These are phyloP conservation scores for Calonectria hongkongensis DNA, from an alignment of 2,329 filamentous ascomycete genomes.

Conservation along the genomic window DNA sequence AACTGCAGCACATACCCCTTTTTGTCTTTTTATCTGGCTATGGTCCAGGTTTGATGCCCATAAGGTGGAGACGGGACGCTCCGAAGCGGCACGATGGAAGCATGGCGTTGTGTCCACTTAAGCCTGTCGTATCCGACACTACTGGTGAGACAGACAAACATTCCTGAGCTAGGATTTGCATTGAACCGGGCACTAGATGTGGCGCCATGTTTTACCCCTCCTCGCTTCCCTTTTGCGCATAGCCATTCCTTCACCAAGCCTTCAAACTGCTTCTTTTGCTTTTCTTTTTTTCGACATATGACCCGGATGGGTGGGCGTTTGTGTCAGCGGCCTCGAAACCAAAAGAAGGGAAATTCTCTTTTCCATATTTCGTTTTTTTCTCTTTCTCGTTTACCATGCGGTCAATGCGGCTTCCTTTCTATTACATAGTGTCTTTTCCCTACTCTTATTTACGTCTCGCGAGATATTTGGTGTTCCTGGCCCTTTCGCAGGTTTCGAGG, in stretches of 20 bases:
- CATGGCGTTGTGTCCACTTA: conserved; percentile 20
- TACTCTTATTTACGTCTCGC: conserved; percentile 30
- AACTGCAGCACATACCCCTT: conserved; percentile 63
- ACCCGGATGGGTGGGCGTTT: conserved; percentile 47
- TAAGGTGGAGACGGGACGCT: conserved; percentile 41
- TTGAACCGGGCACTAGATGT: conserved; percentile 11
- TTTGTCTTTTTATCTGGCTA: conserved; percentile 53
- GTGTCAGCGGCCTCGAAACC: conserved; percentile 44
- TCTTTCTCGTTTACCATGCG: conserved; percentile 28
- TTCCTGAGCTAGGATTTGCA: conserved; percentile 4
- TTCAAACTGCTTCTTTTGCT: conserved; percentile 32
- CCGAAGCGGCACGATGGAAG: conserved; percentile 2
- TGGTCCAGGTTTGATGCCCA: conserved; percentile 46
- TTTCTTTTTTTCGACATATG: conserved; percentile 41
- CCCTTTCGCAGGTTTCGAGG: conserved; percentile 33
- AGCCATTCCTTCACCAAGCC: conserved; percentile 36
- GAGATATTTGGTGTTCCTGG: conserved; percentile 35
- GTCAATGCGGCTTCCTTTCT: conserved; percentile 33
- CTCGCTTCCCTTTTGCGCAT: conserved; percentile 40
- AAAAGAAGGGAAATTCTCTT: conserved; percentile 45
- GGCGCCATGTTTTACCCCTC: conserved; percentile 4
- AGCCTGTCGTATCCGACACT: conserved; percentile 24
- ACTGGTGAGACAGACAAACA: conserved; percentile 23
- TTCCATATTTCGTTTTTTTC: background rate
- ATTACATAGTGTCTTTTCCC: conserved; percentile 33